These are phyloP conservation scores for Stachybotrys chlorohalonatus DNA, from an alignment of 2,329 filamentous ascomycete species.

Conservation along the genomic window DNA sequence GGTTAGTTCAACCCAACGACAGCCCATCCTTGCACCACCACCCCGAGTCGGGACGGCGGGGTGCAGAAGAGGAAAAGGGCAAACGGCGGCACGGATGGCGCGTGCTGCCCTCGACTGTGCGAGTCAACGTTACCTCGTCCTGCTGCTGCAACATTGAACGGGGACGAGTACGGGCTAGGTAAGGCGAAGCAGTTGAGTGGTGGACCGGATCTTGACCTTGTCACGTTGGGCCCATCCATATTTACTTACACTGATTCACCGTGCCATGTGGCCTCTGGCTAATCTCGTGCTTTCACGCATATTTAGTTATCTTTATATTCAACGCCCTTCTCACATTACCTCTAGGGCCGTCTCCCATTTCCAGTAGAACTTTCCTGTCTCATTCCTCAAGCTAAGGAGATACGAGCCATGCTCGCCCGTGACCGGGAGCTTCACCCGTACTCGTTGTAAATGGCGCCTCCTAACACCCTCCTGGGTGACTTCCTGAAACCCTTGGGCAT, in stretches of 20 bases:
- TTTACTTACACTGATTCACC: too few species aligned
- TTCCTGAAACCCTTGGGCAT: constrained; percentile 45
- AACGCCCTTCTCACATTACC: too few species aligned
- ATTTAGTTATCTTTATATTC: too few species aligned
- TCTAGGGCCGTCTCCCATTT: too few species aligned
- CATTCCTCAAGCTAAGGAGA: background rate
- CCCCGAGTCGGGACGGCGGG: too few species aligned
- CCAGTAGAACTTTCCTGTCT: background rate
- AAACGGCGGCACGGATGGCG: background rate
- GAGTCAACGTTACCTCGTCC: background rate
- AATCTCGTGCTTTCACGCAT: too few species aligned
- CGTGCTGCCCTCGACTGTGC: background rate
- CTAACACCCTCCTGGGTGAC: constrained; percentile 18
- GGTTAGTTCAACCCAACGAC: background rate
- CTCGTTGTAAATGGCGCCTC: constrained; percentile 11
- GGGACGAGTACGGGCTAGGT: too few species aligned
- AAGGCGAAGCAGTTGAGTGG: too few species aligned
- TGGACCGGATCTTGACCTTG: too few species aligned
- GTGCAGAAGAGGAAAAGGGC: background rate
- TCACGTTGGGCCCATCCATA: too few species aligned
- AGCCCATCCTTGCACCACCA: too few species aligned
- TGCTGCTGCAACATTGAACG: background rate
- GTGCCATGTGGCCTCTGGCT: too few species aligned
- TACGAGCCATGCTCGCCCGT: background rate
- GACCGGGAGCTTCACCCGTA: background rate